Base-by-base conservation (phyloP, 805 yeast genomes). In the Candida boidinii region DNA sequence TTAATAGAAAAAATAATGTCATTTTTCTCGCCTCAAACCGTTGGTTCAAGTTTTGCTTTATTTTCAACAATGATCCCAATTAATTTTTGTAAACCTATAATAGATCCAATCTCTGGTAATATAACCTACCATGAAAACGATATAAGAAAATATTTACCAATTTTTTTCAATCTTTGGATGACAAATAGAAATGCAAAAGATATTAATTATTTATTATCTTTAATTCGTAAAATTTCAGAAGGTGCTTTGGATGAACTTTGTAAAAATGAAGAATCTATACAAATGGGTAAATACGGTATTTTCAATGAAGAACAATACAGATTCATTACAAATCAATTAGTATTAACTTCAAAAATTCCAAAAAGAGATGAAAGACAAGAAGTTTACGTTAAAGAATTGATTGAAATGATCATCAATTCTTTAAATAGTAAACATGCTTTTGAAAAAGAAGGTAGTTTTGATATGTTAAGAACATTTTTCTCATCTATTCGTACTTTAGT, bases 401-500 rank as follows among this genome's bases (percentile, higher is more conserved):
- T 46, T 7, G 53, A 49, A 19, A 54, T 79, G 11, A 64, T 87
- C 3, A 66, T 83, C 1, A 76, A 68, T 48, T 79, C 90, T 0
- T 54, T 88, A 4, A 66, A 68, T 14, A 79, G 84, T 0, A 55
- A 66, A 4, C 44, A 51, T 23, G 60, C 66, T 1, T 43, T 58
- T 10, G 67, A 54, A 2, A 37, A 50, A 2, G 62, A 51, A 14
- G 76, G 76, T 5, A 64, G 77, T 16, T 51, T 79, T 43, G 71
- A 64, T 13, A 61, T 68, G 30, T 46, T 88, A 5, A 60, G 62
- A 16, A 66, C 74, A 0, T 59, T 83, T 18, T 44, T 81, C n/a
- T 75, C 76, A 34, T 75, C 94, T 0, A 62, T 87, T 5, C 79
- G 73, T 39, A 83, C 95, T 14, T 84, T 79, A 55, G 78, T 77